These are phyloP conservation scores for Scleroderma citrinum DNA, from an alignment of 768 basidiomycete genomes.

Conservation along the genomic window DNA sequence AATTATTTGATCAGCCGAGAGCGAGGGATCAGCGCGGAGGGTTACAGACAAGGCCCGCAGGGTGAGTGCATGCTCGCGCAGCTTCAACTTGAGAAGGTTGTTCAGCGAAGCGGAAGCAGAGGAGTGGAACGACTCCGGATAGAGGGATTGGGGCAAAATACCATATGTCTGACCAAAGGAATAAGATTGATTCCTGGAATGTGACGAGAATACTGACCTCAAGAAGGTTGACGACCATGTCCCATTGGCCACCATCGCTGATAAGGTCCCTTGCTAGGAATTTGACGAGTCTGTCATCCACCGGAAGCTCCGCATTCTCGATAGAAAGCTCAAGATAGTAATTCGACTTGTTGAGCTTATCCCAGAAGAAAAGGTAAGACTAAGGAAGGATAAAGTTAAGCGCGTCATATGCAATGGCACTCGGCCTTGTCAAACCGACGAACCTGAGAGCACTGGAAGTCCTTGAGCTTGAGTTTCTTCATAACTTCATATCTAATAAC, in stretches of 20 bases:
- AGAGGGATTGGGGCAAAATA: constrained; percentile 74
- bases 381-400: constrained; percentile 22
- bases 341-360: constrained; percentile 88
- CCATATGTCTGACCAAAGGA: constrained; percentile 58
- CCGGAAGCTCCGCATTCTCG: constrained; percentile 68
- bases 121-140: constrained; percentile 83
- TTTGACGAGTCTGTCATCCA: constrained; percentile 79
- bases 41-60: constrained; percentile 60
- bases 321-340: constrained; percentile 89
- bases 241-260: constrained; percentile 92
- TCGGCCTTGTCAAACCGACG: constrained; percentile 8
- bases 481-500: constrained; percentile 78
- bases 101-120: constrained; percentile 70
- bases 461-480: constrained; percentile 78
- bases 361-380: constrained; percentile 94
- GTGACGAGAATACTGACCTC: constrained; percentile 34
- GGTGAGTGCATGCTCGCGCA: constrained; percentile 84
- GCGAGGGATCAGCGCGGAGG: constrained; percentile 39
- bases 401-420: neutral
- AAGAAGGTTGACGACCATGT: constrained; percentile 75
- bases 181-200: neutral
- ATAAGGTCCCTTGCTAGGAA: constrained; percentile 75
- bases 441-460: constrained; percentile 90
- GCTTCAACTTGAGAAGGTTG: constrained; percentile 77
- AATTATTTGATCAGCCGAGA: constrained; percentile 43